Conservation (phyloP, 768 basidiomycete species). For the Plicaturopsis crispa region DNA sequence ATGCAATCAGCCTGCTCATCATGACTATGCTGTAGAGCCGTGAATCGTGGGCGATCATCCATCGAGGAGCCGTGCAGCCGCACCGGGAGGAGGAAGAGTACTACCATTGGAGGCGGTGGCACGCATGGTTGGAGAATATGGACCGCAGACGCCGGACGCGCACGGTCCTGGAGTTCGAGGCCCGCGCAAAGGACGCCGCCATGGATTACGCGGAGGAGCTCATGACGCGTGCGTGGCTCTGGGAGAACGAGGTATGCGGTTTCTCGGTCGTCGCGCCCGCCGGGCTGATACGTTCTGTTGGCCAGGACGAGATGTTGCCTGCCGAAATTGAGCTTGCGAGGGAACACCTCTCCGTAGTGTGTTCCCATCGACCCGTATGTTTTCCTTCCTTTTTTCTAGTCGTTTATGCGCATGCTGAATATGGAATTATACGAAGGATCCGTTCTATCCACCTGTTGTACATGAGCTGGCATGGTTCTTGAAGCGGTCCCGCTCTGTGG, state of each 20-base stretch:
- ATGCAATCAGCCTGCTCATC: too few species aligned
- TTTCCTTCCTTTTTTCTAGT: neutral
- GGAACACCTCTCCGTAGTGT: slow-evolving; percentile 20
- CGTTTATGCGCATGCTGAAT: neutral
- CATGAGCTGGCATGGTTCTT: slow-evolving; percentile 32
- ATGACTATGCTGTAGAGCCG: slow-evolving; percentile 23
- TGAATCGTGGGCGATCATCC: slow-evolving; percentile 37
- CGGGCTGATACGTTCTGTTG: neutral
- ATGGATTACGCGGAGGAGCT: slow-evolving; percentile 29
- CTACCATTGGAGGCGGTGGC: slow-evolving; percentile 36
- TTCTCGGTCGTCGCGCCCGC: neutral
- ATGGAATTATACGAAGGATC: slow-evolving; percentile 21
- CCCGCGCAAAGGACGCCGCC: slow-evolving; percentile 22
- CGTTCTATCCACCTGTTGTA: slow-evolving; percentile 26
- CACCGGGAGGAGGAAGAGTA: slow-evolving; percentile 33
- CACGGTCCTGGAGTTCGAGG: slow-evolving; percentile 25
- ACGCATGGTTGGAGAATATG: slow-evolving; percentile 30
- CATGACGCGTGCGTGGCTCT: slow-evolving; percentile 23
- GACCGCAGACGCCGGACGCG: slow-evolving; percentile 24
- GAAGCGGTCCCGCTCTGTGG: slow-evolving; percentile 31
- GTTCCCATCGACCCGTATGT: slow-evolving; percentile 23
- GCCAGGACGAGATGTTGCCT: neutral
- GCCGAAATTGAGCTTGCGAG: slow-evolving; percentile 8
- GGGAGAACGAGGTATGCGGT: neutral
- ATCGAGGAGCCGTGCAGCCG: slow-evolving; percentile 28